Base-by-base conservation (phyloP, 345 rosid genomes). In the Eutrema japonicum region DNA sequence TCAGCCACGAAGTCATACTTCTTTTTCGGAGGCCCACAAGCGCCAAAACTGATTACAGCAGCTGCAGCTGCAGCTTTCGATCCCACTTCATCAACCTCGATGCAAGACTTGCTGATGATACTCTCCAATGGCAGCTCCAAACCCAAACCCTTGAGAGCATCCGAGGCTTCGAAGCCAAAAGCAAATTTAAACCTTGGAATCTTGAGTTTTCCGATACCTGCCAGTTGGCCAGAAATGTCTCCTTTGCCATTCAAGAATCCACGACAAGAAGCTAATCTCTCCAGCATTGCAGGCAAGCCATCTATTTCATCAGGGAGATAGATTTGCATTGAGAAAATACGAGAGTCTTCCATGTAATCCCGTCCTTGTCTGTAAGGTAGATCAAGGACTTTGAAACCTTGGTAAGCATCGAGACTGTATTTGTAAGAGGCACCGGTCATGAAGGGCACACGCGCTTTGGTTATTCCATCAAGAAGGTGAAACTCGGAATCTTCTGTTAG, bases 21-120 rank as follows among this genome's bases (percentile, higher is more conserved):
- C 46, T 72, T 0, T 26, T 42, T 2, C 32, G 47, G 2, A 33
- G 63, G 63, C 14, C 33, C 13, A 51, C 36, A 0, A 59, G 1
- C 0, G 5, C 68, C 54, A 3, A 0, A 0, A 7, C 4, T 0
- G 1, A 12, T 30, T 33, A 30, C 3, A 18, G 76, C 61, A 6
- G 68, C 53, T 5, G 62, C 69, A 2, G 70, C 76, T 6, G 68
- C 75, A 53, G 70, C 70, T 43, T 72, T 72, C 10, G 38, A 42
- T n/a, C 76, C 76, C 70, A 53, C 30, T 63, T 72, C 70, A 63
- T 72, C 76, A 3, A 61, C 75, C 68, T 71, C 75, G 3, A 71
- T 71, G 43, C 68, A 61, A 61, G 75, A 70, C 58, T 70, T 70
- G 52, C 60, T 61, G 52, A 71, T 1, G 32, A 71, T 60, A 35